Evolutionary conservation across 2,329 filamentous ascomycete species (phyloP).

Genomic region (Trichoderma polysporum): DNA sequence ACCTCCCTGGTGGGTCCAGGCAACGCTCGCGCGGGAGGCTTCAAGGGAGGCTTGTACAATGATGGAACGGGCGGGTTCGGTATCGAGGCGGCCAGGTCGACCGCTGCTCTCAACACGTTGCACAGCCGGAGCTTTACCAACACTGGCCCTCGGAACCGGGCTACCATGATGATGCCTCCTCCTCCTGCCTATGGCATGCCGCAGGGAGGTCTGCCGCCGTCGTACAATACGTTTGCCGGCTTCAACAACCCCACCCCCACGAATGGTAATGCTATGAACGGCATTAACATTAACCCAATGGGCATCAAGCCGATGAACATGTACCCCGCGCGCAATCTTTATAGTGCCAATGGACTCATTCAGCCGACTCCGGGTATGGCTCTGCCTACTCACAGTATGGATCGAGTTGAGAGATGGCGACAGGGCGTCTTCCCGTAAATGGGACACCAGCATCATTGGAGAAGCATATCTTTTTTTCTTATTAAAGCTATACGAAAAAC

Average conservation of each 20-base stretch:
- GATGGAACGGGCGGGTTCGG: conserved; percentile 47
- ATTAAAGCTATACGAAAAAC: no score
- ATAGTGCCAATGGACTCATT: conserved; percentile 28
- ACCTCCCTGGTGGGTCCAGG: conserved; percentile 36
- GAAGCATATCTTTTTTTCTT: no score
- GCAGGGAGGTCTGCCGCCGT: conserved; percentile 26
- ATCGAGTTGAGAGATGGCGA: conserved; percentile 45
- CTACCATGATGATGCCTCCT: conserved; percentile 28
- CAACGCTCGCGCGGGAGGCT: conserved; percentile 45
- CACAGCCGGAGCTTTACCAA: conserved; percentile 29
- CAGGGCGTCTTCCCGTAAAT: conserved; percentile 39
- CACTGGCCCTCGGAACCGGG: conserved; percentile 28
- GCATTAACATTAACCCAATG: conserved; percentile 18
- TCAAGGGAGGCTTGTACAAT: conserved; percentile 54
- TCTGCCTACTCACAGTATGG: conserved; percentile 31
- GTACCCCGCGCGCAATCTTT: conserved; percentile 29
- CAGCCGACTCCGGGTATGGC: conserved; percentile 29
- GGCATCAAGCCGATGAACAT: conserved; percentile 20
- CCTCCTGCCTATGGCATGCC: conserved; percentile 29
- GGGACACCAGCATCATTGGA: background rate
- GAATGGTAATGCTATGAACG: conserved; percentile 21
- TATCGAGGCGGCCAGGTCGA: conserved; percentile 29
- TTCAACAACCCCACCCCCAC: conserved; percentile 11
- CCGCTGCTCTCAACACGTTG: conserved; percentile 25
- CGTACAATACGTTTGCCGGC: conserved; percentile 30